Percentiles rank a stretch among this genome's conserved stretches.
phyloP scores from a whole-genome alignment of 257 asterid species.

The Scutellaria baicalensis region DNA sequence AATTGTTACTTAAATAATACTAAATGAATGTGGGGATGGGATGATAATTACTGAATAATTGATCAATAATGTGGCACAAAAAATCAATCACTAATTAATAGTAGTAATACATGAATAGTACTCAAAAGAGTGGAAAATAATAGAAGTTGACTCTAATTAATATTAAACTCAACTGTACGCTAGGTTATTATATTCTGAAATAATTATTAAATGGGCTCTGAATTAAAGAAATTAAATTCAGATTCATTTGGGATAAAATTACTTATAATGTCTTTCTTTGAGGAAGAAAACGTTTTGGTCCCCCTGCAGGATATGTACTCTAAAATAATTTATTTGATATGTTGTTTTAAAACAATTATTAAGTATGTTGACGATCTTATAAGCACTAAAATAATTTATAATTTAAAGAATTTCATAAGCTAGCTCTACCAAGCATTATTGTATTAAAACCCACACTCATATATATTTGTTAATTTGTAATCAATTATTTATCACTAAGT shows the following conservation, averaged over 20 bases:
- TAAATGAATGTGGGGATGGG: background rate
- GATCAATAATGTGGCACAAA: conserved; percentile 20
- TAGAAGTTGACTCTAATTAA: conserved; percentile 23
- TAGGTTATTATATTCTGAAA: conserved; percentile 3
- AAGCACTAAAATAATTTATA: no score
- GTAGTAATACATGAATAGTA: no score
- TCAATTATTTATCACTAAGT: background rate
- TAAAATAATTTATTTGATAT: no score
- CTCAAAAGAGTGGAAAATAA: conserved; percentile 10
- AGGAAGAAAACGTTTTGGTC: background rate
- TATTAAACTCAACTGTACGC: conserved; percentile 15
- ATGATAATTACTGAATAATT: conserved; percentile 23
- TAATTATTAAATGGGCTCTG: background rate
- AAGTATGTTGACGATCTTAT: no score
- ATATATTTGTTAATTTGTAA: background rate
- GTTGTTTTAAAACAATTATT: no score
- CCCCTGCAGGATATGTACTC: background rate
- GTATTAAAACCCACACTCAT: no score
- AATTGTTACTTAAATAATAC: background rate
- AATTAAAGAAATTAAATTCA: background rate
- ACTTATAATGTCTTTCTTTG: background rate
- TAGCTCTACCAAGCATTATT: no score
- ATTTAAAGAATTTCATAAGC: no score
- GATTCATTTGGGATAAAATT: conserved; percentile 1
- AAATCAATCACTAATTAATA: conserved; percentile 12